Base-by-base conservation (phyloP, 2,329 filamentous ascomycete species). In the Cordyceps farinosa region DNA sequence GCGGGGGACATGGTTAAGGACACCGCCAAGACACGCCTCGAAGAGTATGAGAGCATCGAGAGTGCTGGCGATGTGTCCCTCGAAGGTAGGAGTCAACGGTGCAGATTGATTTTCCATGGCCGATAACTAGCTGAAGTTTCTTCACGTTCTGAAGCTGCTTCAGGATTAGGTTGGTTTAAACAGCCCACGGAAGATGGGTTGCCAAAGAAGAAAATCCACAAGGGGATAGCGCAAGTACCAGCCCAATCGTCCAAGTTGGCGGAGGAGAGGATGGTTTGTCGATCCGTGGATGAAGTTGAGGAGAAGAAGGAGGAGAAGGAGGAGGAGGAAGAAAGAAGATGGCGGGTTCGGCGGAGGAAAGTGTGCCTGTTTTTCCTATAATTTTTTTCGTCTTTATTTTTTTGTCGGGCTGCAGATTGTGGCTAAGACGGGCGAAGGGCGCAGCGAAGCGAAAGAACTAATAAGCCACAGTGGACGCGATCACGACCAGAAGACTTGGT, bases 31-130 rank as follows among this genome's bases (percentile, higher is more conserved):
- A 69, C 89, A 91, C 9, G 87, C 90, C 74, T 96, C 91, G 71
- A 96, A 90, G 22, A 96, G 81, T 10, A 92, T 81, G 67, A 96
- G 79, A 34, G 91, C 92, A 76, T 96, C 91, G 55, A 86, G 81
- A 0, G 89, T 91, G 10, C 83, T 86, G n/a, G 80, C 78, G 55
- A 92, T 82, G 70, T 87, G 86, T 10, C 89, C 89, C n/a, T 77
- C 76, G 74, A 84, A 91, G 30, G 88, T 91, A 36, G 88, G 87
- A 67, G 81, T 78, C 69, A 90, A 77, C 22, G 75, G 72, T 50
- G 66, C 67, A 54, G 68, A 59, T 48, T 67, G 67, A 59, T 64
- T 66, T 54, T 72, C 61, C 73, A 77, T 76, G 58, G 52, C 62
- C 51, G 15, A 36, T 53, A n/a, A 47, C 51, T 54, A 30, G 34